A percentile compares a stretch with the other conserved stretches of the same genome.
Evolutionary conservation across 352 stramenopile species (phyloP).

Genomic region (Globisporangium irregulare): DNA sequence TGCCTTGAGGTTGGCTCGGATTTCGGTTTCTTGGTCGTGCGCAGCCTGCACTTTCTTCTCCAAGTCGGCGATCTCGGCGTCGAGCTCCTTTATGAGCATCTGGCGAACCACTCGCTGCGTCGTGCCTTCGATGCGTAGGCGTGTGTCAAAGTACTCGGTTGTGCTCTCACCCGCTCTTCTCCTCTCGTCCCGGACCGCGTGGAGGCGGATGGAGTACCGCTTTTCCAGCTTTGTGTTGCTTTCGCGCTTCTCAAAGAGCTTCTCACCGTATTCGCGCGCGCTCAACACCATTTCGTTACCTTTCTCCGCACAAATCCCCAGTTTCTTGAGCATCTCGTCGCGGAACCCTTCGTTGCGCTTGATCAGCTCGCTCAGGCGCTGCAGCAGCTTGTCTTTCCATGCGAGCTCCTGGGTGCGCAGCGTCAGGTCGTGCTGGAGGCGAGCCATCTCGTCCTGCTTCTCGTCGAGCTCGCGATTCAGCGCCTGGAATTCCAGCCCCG

Average conservation of each 20-base stretch:
- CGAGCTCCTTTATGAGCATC: constrained; percentile 43
- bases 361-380: constrained; percentile 62
- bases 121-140: constrained; percentile 47
- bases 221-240: constrained; percentile 24
- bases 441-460: constrained; percentile 41
- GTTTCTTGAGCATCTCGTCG: constrained; percentile 36
- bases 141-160: constrained; percentile 64
- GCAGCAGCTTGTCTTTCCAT: constrained; percentile 66
- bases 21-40: constrained; percentile 2
- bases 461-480: constrained; percentile 42
- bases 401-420: constrained; percentile 38
- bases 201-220: constrained; percentile 26
- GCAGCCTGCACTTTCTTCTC: constrained; percentile 16
- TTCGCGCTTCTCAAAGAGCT: constrained; percentile 39
- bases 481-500: constrained; percentile 34
- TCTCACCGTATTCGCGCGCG: constrained; percentile 53
- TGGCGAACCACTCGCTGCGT: constrained; percentile 49
- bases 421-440: constrained; percentile 34
- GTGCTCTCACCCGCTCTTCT: constrained; percentile 24
- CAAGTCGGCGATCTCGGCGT: constrained; percentile 34
- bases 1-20: constrained; percentile 17
- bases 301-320: constrained; percentile 31
- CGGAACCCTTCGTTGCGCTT: constrained; percentile 70
- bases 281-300: constrained; percentile 61
- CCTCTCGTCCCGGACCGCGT: constrained; percentile 36